Base-by-base conservation (phyloP, 495 filamentous ascomycete species). In the Lichenothelia convexa region DNA sequence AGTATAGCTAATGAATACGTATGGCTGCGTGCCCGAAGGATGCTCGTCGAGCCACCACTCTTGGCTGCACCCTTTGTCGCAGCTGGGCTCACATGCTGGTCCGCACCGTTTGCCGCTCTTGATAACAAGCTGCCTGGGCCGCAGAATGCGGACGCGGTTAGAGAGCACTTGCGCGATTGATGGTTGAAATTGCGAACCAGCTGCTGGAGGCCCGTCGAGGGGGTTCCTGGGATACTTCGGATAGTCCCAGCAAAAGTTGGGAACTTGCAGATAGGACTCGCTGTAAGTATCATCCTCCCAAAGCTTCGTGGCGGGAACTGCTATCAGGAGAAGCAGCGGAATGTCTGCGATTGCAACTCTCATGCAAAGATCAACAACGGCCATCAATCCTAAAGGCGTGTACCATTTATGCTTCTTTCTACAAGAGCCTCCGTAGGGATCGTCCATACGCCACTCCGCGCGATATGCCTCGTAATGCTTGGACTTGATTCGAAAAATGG, bases 211-310 rank as follows among this genome's bases (percentile, higher is more conserved):
- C 24, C 20, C 27, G n/a, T 38, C 35, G 12, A 38, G 20, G 8
- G 21, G 21, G 20, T 38, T 38, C 12, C 35, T 38, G 0, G 35
- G 20, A n/a, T 21, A 18, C 20, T 18, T 29, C 12, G 35, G 35
- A 17, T 38, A 38, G 13, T 38, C 35, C 35, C 35, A 38, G 23
- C 24, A 38, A 16, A 26, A 38, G 23, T 38, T 38, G 4, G 35
- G 35, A 19, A 38, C 26, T 8, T 38, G 22, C 12, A 20, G 26
- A 17, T 38, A 38, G 4, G 35, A 38, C 5, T 38, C 35, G 4
- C 18, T 26, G 18, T 27, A 38, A 18, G 26, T 26, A n/a, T 24
- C 18, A 19, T 18, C n/a, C 18, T 38, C 35, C 21, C 23, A 38
- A 8, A 30, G 7, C 24, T 27, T 38, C 21, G 20, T 20, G 24